phyloP scores from a whole-genome alignment of 1,139 yeast genomes.

The Cylindricascospora bacillispora region DNA sequence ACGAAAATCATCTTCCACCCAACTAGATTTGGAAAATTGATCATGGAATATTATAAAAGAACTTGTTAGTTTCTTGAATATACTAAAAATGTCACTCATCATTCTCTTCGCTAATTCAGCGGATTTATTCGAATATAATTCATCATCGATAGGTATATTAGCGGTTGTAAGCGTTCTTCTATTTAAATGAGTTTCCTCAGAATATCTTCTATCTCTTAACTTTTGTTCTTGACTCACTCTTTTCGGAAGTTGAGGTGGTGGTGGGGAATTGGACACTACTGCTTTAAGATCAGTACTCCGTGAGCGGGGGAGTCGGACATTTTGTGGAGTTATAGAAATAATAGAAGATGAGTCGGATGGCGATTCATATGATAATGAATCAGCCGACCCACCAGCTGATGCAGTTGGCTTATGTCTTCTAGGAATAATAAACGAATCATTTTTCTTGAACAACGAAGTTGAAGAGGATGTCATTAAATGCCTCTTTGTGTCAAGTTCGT shows the following conservation, averaged over 20 bases:
- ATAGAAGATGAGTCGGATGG: no score
- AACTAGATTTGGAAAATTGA: slow-evolving; percentile 9
- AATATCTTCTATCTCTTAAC: slow-evolving; percentile 6
- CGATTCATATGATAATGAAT: no score
- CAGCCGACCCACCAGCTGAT: slow-evolving; percentile 1
- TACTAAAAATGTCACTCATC: slow-evolving; percentile 19
- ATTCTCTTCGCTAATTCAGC: no score
- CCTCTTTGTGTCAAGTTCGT: slow-evolving; percentile 11
- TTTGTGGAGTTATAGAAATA: no score
- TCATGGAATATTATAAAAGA: slow-evolving; percentile 16
- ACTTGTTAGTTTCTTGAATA: slow-evolving; percentile 17
- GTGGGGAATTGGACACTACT: no score
- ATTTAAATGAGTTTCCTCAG: slow-evolving; percentile 7
- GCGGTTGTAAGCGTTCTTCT: slow-evolving; percentile 28
- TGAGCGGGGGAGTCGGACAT: no score
- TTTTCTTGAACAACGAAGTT: no score
- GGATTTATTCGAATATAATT: no score
- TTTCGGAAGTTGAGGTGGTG: no score
- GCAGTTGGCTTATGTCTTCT: slow-evolving; percentile 1
- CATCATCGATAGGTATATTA: slow-evolving; percentile 36
- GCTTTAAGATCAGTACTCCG: no score
- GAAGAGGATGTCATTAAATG: slow-evolving; percentile 6
- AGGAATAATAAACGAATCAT: background rate
- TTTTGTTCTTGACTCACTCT: no score
- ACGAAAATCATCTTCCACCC: slow-evolving; percentile 15